Evolutionary conservation across 495 filamentous ascomycete species (phyloP).

Genomic region (Talaromyces thailandensis): DNA sequence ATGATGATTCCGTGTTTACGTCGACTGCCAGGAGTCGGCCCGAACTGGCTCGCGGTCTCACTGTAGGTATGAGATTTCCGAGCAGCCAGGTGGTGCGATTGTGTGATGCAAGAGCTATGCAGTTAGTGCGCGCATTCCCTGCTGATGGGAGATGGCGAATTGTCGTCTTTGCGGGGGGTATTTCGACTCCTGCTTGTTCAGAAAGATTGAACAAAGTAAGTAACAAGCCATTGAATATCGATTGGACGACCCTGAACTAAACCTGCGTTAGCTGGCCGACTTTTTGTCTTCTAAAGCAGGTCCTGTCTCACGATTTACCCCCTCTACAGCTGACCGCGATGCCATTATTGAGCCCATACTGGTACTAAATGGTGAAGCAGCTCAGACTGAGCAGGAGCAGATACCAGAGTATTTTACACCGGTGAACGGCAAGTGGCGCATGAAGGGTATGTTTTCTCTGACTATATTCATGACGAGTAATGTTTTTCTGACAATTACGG

Average conservation of each 20-base stretch:
- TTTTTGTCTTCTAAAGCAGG: conserved; percentile 26
- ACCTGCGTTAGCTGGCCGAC: conserved; percentile 20
- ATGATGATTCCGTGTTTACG: conserved; percentile 43
- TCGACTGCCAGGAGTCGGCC: background rate
- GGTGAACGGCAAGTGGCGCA: conserved; percentile 46
- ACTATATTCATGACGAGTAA: conserved; percentile 6
- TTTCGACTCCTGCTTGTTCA: background rate
- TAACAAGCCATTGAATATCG: background rate
- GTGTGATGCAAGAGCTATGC: background rate
- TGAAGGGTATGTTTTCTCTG: conserved; percentile 35
- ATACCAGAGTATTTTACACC: conserved; percentile 54
- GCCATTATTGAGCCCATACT: conserved; percentile 53
- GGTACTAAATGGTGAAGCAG: conserved; percentile 44
- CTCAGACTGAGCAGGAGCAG: conserved; percentile 45
- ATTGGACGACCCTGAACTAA: background rate
- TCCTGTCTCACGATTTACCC: conserved; percentile 36
- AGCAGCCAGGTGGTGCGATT: background rate
- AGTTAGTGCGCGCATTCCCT: background rate
- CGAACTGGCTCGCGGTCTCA: background rate
- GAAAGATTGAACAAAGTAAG: background rate
- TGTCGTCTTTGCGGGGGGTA: conserved; percentile 4
- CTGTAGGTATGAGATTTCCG: conserved; percentile 2
- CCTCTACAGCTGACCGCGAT: conserved; percentile 36
- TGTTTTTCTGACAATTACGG: background rate
- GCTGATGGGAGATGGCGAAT: background rate